phyloP scores from a whole-genome alignment of 1,284 basidiomycete species.

The Kalmanozyma brasiliensis region DNA sequence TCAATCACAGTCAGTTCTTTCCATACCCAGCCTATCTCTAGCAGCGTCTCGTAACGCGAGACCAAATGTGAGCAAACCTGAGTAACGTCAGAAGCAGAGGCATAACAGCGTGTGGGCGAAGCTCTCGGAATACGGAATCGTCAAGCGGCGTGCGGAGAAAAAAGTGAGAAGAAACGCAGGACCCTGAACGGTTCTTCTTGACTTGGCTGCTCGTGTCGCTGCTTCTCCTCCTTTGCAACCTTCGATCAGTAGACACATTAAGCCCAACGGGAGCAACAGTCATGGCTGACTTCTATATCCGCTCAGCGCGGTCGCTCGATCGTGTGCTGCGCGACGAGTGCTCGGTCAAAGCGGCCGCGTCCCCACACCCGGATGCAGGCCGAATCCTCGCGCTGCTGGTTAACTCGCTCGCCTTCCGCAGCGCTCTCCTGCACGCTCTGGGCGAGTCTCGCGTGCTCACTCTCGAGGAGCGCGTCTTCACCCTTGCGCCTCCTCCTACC shows the following conservation, averaged over 20 bases:
- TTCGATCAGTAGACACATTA: no score
- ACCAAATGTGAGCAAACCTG: no score
- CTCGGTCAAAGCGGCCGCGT: slow-evolving; percentile 57
- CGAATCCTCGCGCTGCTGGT: slow-evolving; percentile 57
- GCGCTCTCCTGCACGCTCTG: slow-evolving; percentile 41
- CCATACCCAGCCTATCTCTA: slow-evolving; percentile 10
- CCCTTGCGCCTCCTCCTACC: not conserved
- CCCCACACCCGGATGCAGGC: slow-evolving; percentile 46
- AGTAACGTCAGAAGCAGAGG: no score
- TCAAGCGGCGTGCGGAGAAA: no score
- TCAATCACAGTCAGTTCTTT: slow-evolving; percentile 4
- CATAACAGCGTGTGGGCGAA: no score
- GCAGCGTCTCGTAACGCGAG: slow-evolving; percentile 11
- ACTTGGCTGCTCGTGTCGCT: not conserved
- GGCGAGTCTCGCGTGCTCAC: slow-evolving; percentile 26
- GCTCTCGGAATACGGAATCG: no score
- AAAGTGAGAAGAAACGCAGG: not conserved
- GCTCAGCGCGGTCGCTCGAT: slow-evolving; percentile 51
- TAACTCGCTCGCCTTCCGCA: slow-evolving; percentile 54
- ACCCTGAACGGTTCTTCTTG: not conserved
- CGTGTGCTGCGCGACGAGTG: slow-evolving; percentile 48
- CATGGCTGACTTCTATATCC: slow-evolving; percentile 64
- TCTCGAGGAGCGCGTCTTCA: slow-evolving; percentile 46
- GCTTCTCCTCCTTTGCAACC: no score
- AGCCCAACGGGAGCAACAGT: not conserved